Evolutionary conservation across 805 yeast genomes (phyloP).

Genomic region (Tetrapisispora fleetii): DNA sequence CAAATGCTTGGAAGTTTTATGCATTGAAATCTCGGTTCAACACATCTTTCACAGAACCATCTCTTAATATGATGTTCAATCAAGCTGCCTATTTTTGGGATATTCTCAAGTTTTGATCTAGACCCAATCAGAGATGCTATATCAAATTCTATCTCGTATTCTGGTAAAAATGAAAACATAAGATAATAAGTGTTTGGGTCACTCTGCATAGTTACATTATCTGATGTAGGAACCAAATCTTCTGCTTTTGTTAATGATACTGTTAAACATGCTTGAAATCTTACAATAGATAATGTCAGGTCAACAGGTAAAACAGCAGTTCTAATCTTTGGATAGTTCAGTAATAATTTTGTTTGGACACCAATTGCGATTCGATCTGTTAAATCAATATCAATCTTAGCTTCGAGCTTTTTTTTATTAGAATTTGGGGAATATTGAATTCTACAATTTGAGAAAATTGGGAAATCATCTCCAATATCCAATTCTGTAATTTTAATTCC

Average conservation of each 20-base stretch:
- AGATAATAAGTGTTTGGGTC: slow-evolving; percentile 51
- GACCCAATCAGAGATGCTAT: slow-evolving; percentile 89
- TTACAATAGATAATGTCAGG: slow-evolving; percentile 74
- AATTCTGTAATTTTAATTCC: slow-evolving; percentile 70
- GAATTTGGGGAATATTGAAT: slow-evolving; percentile 51
- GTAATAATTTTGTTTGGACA: slow-evolving; percentile 64
- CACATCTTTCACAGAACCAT: slow-evolving; percentile 89
- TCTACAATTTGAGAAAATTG: slow-evolving; percentile 88
- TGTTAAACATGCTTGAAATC: slow-evolving; percentile 84
- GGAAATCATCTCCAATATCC: slow-evolving; percentile 90
- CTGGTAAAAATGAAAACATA: slow-evolving; percentile 86
- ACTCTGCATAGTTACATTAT: slow-evolving; percentile 6
- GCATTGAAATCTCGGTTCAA: slow-evolving; percentile 86
- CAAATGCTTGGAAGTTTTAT: slow-evolving; percentile 78
- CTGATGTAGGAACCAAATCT: slow-evolving; percentile 14
- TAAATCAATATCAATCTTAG: slow-evolving; percentile 83
- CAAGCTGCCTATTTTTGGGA: slow-evolving; percentile 80
- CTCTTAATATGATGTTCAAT: slow-evolving; percentile 73
- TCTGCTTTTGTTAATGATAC: slow-evolving; percentile 48
- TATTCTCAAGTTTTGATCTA: slow-evolving; percentile 80
- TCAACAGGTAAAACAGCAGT: slow-evolving; percentile 84
- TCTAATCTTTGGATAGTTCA: slow-evolving; percentile 74
- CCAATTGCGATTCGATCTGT: slow-evolving; percentile 82
- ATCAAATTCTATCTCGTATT: slow-evolving; percentile 78
- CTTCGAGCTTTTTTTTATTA: slow-evolving; percentile 48